Evolutionary conservation across 352 stramenopile species (phyloP).

Genomic region (Peronosclerospora sorghi): DNA sequence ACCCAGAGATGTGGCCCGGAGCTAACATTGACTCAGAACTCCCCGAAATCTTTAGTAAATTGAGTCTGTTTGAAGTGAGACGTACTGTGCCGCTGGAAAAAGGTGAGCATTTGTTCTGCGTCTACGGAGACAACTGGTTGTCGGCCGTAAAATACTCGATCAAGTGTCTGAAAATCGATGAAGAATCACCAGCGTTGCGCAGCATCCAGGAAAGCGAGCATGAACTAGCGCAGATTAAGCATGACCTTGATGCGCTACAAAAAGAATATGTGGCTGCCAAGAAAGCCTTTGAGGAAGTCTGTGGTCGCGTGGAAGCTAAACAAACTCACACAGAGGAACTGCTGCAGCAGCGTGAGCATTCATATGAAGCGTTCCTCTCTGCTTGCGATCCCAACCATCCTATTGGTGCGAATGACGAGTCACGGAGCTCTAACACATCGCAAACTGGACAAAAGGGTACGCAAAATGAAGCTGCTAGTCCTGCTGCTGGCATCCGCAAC

Average conservation of each 20-base stretch:
- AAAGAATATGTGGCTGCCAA: conserved; percentile 72
- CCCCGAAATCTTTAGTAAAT: conserved; percentile 75
- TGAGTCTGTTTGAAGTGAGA: conserved; percentile 77
- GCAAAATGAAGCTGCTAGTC: conserved; percentile 26
- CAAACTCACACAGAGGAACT: conserved; percentile 71
- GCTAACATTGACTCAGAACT: conserved; percentile 55
- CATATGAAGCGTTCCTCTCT: conserved; percentile 67
- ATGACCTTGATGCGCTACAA: conserved; percentile 62
- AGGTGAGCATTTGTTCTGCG: conserved; percentile 75
- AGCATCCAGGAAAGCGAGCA: conserved; percentile 66
- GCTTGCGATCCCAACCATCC: conserved; percentile 33
- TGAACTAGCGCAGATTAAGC: conserved; percentile 64
- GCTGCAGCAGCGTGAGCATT: conserved; percentile 46
- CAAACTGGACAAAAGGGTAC: conserved; percentile 28
- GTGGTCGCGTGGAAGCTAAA: conserved; percentile 48
- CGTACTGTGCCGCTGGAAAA: conserved; percentile 67
- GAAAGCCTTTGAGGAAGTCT: conserved; percentile 71
- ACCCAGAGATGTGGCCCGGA: conserved; percentile 60
- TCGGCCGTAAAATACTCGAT: conserved; percentile 83
- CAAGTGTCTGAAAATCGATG: conserved; percentile 73
- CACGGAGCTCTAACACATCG: conserved; percentile 20
- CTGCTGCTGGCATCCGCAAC: conserved; percentile 33
- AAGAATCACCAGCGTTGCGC: conserved; percentile 33
- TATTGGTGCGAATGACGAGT: conserved; percentile 10
- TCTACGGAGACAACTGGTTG: conserved; percentile 86